Percentiles rank a stretch among this genome's conserved stretches.
Conservation (phyloP, 345 rosid species). For the Gossypium rotundifolium region DNA sequence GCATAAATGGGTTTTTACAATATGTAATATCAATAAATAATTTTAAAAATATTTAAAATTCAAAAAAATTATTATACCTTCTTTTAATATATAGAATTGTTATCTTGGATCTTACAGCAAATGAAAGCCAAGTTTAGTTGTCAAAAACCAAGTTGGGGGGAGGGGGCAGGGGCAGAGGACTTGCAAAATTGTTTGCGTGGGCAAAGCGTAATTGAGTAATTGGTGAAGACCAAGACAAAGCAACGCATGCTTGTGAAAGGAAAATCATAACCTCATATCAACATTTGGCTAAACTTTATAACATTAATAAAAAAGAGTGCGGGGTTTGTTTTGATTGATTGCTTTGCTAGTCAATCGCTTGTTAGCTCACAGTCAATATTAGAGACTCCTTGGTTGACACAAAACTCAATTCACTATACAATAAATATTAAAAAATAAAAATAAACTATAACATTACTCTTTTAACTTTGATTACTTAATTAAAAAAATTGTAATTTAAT, state of each 20-base stretch:
- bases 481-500: no score
- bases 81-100: background rate
- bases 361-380: background rate
- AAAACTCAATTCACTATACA: background rate
- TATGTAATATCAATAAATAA: no score
- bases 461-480: no score
- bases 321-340: background rate
- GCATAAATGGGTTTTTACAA: no score
- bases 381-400: constrained; percentile 4
- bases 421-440: no score
- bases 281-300: background rate
- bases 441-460: no score
- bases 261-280: background rate
- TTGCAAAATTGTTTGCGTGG: background rate
- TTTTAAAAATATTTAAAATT: background rate
- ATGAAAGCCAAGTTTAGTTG: background rate
- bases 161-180: no score
- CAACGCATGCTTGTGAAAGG: constrained; percentile 3
- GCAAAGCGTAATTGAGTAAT: constrained; percentile 5
- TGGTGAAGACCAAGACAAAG: background rate
- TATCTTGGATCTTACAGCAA: background rate
- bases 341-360: background rate
- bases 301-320: background rate
- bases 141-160: background rate
- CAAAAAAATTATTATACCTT: no score